Conservation (phyloP, 2,329 filamentous ascomycete species). For the Dactylonectria estremocensis region DNA sequence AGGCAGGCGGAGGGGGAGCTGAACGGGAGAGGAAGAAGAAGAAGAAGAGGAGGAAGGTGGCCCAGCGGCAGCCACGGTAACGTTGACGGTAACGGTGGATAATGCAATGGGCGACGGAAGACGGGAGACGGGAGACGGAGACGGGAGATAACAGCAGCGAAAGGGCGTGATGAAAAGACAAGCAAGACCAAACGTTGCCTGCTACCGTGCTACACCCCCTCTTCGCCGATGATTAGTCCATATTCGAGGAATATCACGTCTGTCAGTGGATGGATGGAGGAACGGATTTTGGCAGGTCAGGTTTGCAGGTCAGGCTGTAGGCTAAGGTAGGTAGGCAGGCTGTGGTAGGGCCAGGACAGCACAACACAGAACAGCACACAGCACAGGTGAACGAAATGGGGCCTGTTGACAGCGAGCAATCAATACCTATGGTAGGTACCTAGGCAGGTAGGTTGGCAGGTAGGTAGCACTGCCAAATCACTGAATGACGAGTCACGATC, state of each 20-base stretch:
- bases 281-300: slow-evolving; percentile 5
- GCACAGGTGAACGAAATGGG: not conserved
- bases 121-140: not conserved
- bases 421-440: slow-evolving; percentile 5
- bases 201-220: not conserved
- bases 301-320: not conserved
- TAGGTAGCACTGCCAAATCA: slow-evolving; percentile 30
- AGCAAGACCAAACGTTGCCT: not conserved
- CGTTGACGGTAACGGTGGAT: not conserved
- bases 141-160: slow-evolving; percentile 11
- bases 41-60: not conserved
- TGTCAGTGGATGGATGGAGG: slow-evolving; percentile 4
- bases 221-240: slow-evolving; percentile 1
- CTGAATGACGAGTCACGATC: slow-evolving; percentile 32
- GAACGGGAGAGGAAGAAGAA: not conserved
- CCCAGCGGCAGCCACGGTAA: slow-evolving; percentile 8
- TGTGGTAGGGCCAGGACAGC: slow-evolving; percentile 9
- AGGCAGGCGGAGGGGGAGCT: slow-evolving; percentile 6
- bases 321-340: not conserved
- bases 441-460: not conserved
- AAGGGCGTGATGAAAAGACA: not conserved
- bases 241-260: slow-evolving; percentile 4
- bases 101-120: not conserved
- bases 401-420: slow-evolving; percentile 26
- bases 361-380: slow-evolving; percentile 10